Conservation (phyloP, 495 filamentous ascomycete species). For the Staphylotrichum tortipilum region DNA sequence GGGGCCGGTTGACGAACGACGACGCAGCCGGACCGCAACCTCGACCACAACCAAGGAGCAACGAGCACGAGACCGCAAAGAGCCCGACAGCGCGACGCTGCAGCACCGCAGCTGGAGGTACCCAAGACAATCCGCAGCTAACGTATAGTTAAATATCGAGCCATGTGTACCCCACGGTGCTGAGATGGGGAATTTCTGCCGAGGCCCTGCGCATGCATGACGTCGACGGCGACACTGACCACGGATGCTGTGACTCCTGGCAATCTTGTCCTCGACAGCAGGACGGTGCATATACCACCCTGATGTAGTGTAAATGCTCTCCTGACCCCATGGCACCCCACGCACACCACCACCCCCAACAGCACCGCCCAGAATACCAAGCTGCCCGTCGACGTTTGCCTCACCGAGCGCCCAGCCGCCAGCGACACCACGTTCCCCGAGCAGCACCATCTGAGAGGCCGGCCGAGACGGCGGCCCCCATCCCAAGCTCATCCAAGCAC, state of each 20-base stretch:
- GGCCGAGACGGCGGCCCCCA: background rate
- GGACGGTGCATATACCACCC: background rate
- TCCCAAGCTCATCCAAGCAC: background rate
- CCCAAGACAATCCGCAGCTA: no score
- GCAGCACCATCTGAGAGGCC: background rate
- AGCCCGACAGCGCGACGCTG: no score
- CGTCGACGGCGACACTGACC: background rate
- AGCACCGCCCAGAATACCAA: background rate
- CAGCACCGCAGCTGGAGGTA: no score
- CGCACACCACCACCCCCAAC: background rate
- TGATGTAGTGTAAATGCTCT: no score
- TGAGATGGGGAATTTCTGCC: no score
- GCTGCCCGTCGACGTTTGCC: background rate
- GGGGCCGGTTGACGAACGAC: no score
- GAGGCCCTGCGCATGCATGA: no score
- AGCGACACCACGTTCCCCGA: conserved; percentile 1
- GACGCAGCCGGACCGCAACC: no score
- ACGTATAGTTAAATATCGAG: no score
- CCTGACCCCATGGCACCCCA: background rate
- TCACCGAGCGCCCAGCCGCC: background rate
- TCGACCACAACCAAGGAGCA: no score
- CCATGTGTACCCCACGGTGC: no score
- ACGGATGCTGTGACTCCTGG: background rate
- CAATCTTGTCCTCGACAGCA: background rate
- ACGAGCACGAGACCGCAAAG: no score